phyloP scores from a whole-genome alignment of 1,284 basidiomycete genomes.

The Pseudozyma hubeiensis region DNA sequence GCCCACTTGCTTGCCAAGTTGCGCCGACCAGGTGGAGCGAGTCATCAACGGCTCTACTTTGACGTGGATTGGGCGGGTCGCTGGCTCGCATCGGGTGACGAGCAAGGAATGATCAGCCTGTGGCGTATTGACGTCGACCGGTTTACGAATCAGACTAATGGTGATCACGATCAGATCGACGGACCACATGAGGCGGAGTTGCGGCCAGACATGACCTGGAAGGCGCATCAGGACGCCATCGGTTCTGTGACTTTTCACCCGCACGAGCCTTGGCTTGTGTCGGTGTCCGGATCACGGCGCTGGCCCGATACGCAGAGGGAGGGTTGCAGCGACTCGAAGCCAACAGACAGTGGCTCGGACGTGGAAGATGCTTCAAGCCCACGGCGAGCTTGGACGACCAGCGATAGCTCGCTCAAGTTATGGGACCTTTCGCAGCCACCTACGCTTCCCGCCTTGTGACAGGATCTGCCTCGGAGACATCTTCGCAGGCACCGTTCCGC shows the following conservation, averaged over 20 bases:
- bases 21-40: slow-evolving; percentile 13
- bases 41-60: slow-evolving; percentile 55
- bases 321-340: slow-evolving; percentile 9
- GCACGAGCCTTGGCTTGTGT: slow-evolving; percentile 31
- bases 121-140: slow-evolving; percentile 48
- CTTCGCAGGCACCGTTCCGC: no score
- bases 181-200: slow-evolving; percentile 13
- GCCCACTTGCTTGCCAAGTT: slow-evolving; percentile 47
- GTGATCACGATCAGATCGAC: slow-evolving; percentile 9
- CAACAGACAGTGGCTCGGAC: slow-evolving; percentile 4
- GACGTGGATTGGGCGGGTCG: slow-evolving; percentile 56
- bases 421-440: slow-evolving; percentile 39
- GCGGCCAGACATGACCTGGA: slow-evolving; percentile 37
- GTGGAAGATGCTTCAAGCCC: not conserved
- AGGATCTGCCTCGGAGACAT: no score
- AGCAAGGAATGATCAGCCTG: slow-evolving; percentile 32
- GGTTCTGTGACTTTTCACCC: slow-evolving; percentile 50
- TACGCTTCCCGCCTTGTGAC: not conserved
- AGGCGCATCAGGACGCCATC: slow-evolving; percentile 48
- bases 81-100: slow-evolving; percentile 50
- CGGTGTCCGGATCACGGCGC: slow-evolving; percentile 40
- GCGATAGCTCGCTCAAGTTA: slow-evolving; percentile 31
- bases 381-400: slow-evolving; percentile 26
- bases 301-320: slow-evolving; percentile 16
- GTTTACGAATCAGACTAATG: slow-evolving; percentile 16